Base-by-base conservation (phyloP, 768 basidiomycete species). In the Leccinum subtestaceum region DNA sequence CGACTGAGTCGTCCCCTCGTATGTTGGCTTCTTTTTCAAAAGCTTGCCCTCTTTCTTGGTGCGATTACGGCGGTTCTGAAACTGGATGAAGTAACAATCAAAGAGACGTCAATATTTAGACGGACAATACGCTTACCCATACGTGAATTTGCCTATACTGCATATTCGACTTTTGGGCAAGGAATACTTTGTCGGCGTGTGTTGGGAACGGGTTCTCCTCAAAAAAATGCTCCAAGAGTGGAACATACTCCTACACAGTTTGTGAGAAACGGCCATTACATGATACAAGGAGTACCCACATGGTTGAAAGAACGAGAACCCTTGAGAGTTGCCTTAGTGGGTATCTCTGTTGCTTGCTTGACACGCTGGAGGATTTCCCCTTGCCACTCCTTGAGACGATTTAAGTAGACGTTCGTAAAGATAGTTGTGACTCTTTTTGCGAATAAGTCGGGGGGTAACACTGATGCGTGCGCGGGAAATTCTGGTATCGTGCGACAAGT, bases 101-200 rank as follows among this genome's bases (percentile, higher is more conserved):
- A 11, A 0, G 0, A 11, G 23, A 1, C 1, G 12, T 2, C 34
- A 34, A 31, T n/a, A 6, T 2, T 2, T 0, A 15, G 1, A 23
- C 0, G 2, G 1, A 13, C 1, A 7, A 21, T 0, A 5, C 32
- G 10, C 63, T 38, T 1, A 65, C 31, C 64, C 64, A 65, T 8
- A 62, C 57, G n/a, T 65, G 64, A 0, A 65, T 63, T 66, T 65
- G 64, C 15, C 36, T 58, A 5, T 66, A 65, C 27, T 27, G 2
- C 60, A 65, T 65, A 0, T 54, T 29, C 0, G 64, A 56, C 3
- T 58, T 61, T 0, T 56, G 36, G 2, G 64, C 60, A 1, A 65
- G 64, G 13, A 65, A 65, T 0, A 48, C 0, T 2, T 65, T 65
- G 12, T 65, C 64, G 0, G 56, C 64, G 1, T 58, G 64, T 0